These are phyloP conservation scores for Madurella fahalii DNA, from an alignment of 2,329 filamentous ascomycete genomes.

Conservation along the genomic window DNA sequence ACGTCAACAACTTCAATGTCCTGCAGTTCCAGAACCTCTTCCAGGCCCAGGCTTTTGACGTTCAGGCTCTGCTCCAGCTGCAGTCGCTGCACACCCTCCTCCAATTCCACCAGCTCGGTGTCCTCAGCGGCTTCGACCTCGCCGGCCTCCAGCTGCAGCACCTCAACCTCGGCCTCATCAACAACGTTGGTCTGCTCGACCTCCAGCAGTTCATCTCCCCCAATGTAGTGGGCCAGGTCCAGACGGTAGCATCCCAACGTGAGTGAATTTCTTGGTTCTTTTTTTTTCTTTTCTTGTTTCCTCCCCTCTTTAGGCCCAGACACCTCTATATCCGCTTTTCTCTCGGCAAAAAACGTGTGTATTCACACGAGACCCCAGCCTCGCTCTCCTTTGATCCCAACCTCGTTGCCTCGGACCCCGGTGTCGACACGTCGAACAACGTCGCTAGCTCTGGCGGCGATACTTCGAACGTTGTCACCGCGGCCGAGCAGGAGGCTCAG, in stretches of 20 bases:
- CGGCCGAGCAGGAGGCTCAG: conserved; percentile 25
- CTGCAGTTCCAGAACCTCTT: conserved; percentile 41
- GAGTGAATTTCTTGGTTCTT: conserved; percentile 15
- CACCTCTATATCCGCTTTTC: neutral
- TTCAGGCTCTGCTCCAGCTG: conserved; percentile 38
- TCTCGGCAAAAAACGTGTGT: conserved; percentile 21
- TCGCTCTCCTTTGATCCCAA: conserved; percentile 12
- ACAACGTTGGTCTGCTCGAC: conserved; percentile 31
- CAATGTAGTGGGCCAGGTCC: conserved; percentile 30
- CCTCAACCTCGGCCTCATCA: conserved; percentile 30
- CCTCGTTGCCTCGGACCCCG: conserved; percentile 5
- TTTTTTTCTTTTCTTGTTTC: conserved; percentile 5
- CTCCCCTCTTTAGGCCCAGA: neutral
- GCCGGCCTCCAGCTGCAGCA: conserved; percentile 23
- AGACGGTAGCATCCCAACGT: conserved; percentile 28
- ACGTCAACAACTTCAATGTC: conserved; percentile 45
- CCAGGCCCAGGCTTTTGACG: conserved; percentile 37
- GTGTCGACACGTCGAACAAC: conserved; percentile 3
- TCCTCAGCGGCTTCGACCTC: conserved; percentile 30
- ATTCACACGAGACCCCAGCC: conserved; percentile 24
- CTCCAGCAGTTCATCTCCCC: conserved; percentile 32
- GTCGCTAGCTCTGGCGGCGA: neutral
- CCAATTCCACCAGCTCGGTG: conserved; percentile 30
- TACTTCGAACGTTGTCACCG: conserved; percentile 22
- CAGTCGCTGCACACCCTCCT: conserved; percentile 40